These are phyloP conservation scores for Xylaria digitata DNA, from an alignment of 2,329 filamentous ascomycete species.

Conservation along the genomic window DNA sequence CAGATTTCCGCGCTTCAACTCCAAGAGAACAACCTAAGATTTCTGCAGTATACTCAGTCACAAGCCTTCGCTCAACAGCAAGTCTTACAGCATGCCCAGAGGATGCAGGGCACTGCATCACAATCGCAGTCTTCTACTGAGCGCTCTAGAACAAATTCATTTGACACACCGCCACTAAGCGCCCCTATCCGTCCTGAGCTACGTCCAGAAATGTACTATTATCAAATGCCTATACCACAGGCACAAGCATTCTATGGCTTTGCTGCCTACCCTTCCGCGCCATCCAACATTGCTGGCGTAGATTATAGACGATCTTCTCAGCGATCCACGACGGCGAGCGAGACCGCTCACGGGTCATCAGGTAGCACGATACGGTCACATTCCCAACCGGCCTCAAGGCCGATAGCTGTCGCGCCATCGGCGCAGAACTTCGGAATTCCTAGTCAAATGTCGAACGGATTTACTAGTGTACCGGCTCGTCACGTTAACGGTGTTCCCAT, in stretches of 20 bases:
- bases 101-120: constrained; percentile 53
- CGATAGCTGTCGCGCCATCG: constrained; percentile 51
- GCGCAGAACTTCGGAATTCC: constrained; percentile 48
- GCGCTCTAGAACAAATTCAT: constrained; percentile 70
- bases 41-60: constrained; percentile 60
- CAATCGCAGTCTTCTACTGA: constrained; percentile 56
- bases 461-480: constrained; percentile 52
- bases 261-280: constrained; percentile 67
- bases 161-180: constrained; percentile 70
- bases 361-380: constrained; percentile 71
- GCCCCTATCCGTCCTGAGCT: constrained; percentile 67
- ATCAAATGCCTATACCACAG: constrained; percentile 57
- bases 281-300: constrained; percentile 58
- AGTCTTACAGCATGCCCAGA: constrained; percentile 57
- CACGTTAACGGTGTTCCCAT: constrained; percentile 63
- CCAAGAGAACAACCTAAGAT: constrained; percentile 59
- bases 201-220: constrained; percentile 67
- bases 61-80: constrained; percentile 59
- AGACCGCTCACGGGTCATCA: constrained; percentile 59
- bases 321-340: constrained; percentile 62
- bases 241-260: constrained; percentile 61
- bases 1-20: constrained; percentile 60
- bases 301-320: constrained; percentile 70
- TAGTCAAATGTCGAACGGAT: constrained; percentile 53
- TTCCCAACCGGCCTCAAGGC: constrained; percentile 71